Base-by-base conservation (phyloP, 2,329 filamentous ascomycete genomes). In the Bipolaris oryzae region DNA sequence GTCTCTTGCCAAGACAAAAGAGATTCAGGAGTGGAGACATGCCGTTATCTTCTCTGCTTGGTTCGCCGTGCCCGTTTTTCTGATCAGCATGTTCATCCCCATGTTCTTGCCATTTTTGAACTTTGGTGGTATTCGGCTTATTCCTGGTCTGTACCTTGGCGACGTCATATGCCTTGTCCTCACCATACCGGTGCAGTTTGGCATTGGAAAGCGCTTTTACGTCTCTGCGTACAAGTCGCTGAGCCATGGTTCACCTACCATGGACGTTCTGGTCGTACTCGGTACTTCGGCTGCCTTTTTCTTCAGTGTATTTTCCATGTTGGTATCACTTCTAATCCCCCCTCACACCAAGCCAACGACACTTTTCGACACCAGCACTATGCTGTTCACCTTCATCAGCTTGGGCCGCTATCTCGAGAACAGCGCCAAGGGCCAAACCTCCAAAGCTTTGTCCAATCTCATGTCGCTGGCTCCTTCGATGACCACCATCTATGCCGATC, bases 401-500 rank as follows among this genome's bases (percentile, higher is more conserved):
- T 79, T 99, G 2, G 92, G 95, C 3, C 88, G 95, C 34, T 99
- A 90, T 79, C 79, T 99, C 16, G 95, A 99, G 77, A 99, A 98
- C 73, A 83, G 88, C 16, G 95, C 95, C 50, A 99, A 98, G 79
- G 95, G 95, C 0, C 91, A 98, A 78, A 99, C 95, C 0, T 97
- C 93, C 5, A 95, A 91, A 73, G 95, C 95, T 0, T 84, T 99
- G 2, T 98, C 94, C 7, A 86, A 89, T 21, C 85, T 99, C 33
- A 99, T 99, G 95, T 97, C 92, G 15, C 82, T 99, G 45, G 91
- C 95, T 23, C 95, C 95, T 1, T 96, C 93, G 1, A 98, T 96
- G 90, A 92, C 95, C 2, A 96, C 92, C 4, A 98, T 99, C 63
- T 99, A 98, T 70, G 87, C 88, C 5, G 94, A 99, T 74, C 91